phyloP scores from a whole-genome alignment of 208 protist species.

The Acanthamoeba rhysodes region DNA sequence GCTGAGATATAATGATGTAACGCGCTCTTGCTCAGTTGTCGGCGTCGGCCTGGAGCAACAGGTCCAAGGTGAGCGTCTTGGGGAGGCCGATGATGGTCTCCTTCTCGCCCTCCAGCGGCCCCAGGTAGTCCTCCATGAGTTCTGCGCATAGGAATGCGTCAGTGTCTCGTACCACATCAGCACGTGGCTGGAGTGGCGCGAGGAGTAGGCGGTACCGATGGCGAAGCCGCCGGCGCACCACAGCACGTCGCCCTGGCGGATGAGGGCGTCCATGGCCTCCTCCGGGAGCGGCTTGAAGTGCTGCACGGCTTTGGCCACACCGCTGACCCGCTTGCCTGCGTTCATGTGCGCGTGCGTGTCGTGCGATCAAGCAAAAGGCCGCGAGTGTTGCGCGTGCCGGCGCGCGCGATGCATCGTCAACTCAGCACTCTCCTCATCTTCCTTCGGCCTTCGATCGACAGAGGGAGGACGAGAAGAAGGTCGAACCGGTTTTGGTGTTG shows the following conservation, averaged over 20 bases:
- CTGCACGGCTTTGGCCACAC: slow-evolving; percentile 74
- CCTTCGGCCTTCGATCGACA: too few relatives aligned
- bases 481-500: slow-evolving; percentile 73
- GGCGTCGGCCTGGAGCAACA: slow-evolving; percentile 53
- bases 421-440: too few relatives aligned
- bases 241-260: slow-evolving; percentile 80
- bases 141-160: not conserved
- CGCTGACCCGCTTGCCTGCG: slow-evolving; percentile 68
- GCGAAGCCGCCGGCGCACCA: slow-evolving; percentile 81
- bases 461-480: too few relatives aligned
- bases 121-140: slow-evolving; percentile 23
- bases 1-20: too few relatives aligned
- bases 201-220: not conserved
- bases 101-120: slow-evolving; percentile 72
- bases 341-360: not conserved
- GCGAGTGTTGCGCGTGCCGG: not conserved
- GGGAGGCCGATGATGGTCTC: slow-evolving; percentile 79
- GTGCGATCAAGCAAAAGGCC: not conserved
- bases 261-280: slow-evolving; percentile 72
- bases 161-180: too few relatives aligned
- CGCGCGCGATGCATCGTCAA: too few relatives aligned
- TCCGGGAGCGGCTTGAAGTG: slow-evolving; percentile 80
- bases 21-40: not conserved
- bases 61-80: slow-evolving; percentile 74
- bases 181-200: too few relatives aligned